Percentiles rank a stretch among this genome's conserved stretches.
phyloP scores from a whole-genome alignment of 768 basidiomycete genomes.

The Macrolepiota dolichaula region DNA sequence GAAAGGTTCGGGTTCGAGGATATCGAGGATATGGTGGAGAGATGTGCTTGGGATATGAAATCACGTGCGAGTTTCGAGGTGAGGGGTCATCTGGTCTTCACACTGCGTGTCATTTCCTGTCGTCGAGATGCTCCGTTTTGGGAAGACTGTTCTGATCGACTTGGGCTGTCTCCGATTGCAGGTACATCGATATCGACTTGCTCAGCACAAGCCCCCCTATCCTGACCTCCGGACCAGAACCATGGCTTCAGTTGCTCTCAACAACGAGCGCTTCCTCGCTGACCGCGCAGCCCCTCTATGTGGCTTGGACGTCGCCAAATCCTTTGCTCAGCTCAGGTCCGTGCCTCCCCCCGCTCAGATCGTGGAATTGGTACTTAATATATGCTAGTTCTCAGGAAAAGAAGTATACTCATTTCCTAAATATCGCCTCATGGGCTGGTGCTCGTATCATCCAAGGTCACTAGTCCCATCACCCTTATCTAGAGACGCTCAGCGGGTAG shows the following conservation, averaged over 20 bases:
- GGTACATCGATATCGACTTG: slow-evolving; percentile 14
- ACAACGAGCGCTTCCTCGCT: slow-evolving; percentile 65
- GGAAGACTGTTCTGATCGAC: neutral
- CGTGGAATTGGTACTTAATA: slow-evolving; percentile 3
- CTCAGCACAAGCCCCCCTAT: slow-evolving; percentile 11
- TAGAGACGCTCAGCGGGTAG: neutral
- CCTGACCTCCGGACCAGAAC: slow-evolving; percentile 10
- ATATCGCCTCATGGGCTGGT: slow-evolving; percentile 79
- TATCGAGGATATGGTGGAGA: neutral
- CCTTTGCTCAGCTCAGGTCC: slow-evolving; percentile 69
- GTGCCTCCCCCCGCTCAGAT: neutral
- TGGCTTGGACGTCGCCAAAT: slow-evolving; percentile 60
- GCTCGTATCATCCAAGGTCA: slow-evolving; percentile 72
- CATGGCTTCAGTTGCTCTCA: slow-evolving; percentile 28
- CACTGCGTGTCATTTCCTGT: neutral
- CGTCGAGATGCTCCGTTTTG: neutral
- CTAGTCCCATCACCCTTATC: neutral
- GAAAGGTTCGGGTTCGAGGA: neutral
- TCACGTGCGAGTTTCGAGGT: neutral
- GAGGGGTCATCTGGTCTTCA: neutral
- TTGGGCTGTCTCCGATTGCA: slow-evolving; percentile 4
- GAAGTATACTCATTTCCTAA: slow-evolving; percentile 73
- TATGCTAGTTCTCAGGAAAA: slow-evolving; percentile 63
- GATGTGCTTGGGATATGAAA: neutral
- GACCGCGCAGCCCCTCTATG: slow-evolving; percentile 78